Base-by-base conservation (phyloP, 192 early-diverging fungal genomes). In the Phycomyces blakesleeanus region DNA sequence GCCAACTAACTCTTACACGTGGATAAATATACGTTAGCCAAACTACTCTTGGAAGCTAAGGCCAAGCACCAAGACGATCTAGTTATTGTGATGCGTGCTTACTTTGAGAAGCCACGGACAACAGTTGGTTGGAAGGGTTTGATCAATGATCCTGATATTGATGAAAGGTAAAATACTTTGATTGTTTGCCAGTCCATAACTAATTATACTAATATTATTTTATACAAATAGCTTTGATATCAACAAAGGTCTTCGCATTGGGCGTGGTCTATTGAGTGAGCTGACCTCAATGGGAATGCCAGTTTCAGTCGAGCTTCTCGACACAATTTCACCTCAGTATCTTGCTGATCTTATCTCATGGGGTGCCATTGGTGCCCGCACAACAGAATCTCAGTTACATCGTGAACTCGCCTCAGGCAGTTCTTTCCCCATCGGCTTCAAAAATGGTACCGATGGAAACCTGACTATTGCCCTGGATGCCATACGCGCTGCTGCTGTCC, bases 91-190 rank as follows among this genome's bases (percentile, higher is more conserved):
- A 98, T 98, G 96, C 85, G 96, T 47, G 87, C 91, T 54, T 98
- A 98, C 85, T 97, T 98, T 86, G 96, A 98, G 69, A 98, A 98
- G 81, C 96, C 96, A 51, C 81, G 96, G 63, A 97, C 96, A 3
- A 98, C 96, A 9, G 94, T 97, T 49, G 96, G 90, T 22, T 91
- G 88, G 91, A 90, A 90, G 74, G 90, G 90, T 10, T 73, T 92
- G 29, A 92, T 92, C 76, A 91, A 91, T 62, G 89, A 91, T 62
- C 87, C 89, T 20, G 83, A 88, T 55, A 82, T 89, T 61, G 77
- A 89, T 63, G 86, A 78, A 39, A 74, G 72, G 76, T 76, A 66
- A 15, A 27, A 5, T 0, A 18, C 25, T 47, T 22, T n/a, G n/a
- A n/a, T n/a, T n/a, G n/a, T n/a, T n/a, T n/a, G n/a, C 10, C n/a